A percentile compares a stretch with the other conserved stretches of the same genome.
phyloP scores from a whole-genome alignment of 2,329 filamentous ascomycete genomes.

The Aureobasidium sp. region DNA sequence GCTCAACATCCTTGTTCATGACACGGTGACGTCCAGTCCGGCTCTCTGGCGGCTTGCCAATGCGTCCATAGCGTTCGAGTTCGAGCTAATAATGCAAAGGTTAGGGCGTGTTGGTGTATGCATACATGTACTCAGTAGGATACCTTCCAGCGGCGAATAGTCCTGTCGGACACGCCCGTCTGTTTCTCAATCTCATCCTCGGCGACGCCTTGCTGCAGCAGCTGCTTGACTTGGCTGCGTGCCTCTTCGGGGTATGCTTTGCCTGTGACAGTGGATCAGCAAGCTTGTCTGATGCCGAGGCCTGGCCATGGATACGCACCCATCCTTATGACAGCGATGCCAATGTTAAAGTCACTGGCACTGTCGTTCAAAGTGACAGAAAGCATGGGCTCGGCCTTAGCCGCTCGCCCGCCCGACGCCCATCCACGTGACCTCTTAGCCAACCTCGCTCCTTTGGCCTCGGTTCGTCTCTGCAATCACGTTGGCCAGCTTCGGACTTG shows the following conservation, averaged over 20 bases:
- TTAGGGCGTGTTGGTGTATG: not conserved
- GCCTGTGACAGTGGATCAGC: slow-evolving; percentile 18
- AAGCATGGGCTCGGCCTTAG: slow-evolving; percentile 6
- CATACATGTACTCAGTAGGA: not conserved
- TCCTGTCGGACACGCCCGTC: slow-evolving; percentile 31
- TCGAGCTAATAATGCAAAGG: slow-evolving; percentile 21
- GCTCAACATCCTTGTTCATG: slow-evolving; percentile 29
- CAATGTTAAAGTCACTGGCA: slow-evolving; percentile 13
- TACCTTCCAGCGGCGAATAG: slow-evolving; percentile 29
- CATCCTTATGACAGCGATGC: slow-evolving; percentile 15
- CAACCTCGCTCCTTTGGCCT: not conserved
- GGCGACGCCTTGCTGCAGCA: slow-evolving; percentile 30
- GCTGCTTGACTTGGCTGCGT: slow-evolving; percentile 23
- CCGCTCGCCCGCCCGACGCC: not conserved
- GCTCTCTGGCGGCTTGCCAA: slow-evolving; percentile 32
- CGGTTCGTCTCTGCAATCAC: too few relatives aligned
- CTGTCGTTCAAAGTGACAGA: slow-evolving; percentile 7
- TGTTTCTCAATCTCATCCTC: slow-evolving; percentile 32
- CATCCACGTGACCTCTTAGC: not conserved
- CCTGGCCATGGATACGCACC: slow-evolving; percentile 9
- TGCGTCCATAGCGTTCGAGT: slow-evolving; percentile 31
- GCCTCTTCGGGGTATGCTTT: slow-evolving; percentile 24
- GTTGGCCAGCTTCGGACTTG: too few relatives aligned
- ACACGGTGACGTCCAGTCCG: slow-evolving; percentile 31
- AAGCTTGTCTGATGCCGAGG: slow-evolving; percentile 5